Evolutionary conservation across 1,139 yeast species (phyloP), one percentile per base, ranked within the genome.

Genomic region (Geotrichum candidum): DNA sequence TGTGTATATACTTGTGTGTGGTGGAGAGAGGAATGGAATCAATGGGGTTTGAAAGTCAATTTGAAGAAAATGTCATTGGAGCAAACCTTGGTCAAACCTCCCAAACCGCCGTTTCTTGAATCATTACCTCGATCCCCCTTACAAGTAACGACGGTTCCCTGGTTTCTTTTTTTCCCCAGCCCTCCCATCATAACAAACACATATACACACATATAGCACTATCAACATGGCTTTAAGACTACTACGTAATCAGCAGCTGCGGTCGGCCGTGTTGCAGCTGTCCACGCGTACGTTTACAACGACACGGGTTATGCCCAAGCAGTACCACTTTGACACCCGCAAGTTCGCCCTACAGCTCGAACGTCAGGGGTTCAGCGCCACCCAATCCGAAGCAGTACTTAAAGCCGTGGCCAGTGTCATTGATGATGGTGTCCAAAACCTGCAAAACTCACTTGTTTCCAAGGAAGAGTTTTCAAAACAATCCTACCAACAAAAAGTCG

Each of bases 401-500:
- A 81, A 80, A 53, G 85, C 92, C 1, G 86, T 94, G 65, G 81
- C 88, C 58, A 81, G 83, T 57, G 92, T 96, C 0, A 82, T 94
- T 54, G 87, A 87, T 69, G 96, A 90, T 67, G 96, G 97, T 9
- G 85, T 91, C 25, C 81, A 82, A 53, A 84, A 88, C 60, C 85
- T 91, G 35, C 86, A 94, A 25, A 81, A 85, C 57, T 88, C 88
- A 69, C 77, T 92, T 61, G 96, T 92, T 22, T 84, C 91, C 50
- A 87, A 90, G 68, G 97, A 91, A 68, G 85, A 86, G 53, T 80
- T 92, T 57, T 84, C 90, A 23, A 86, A 94, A 65, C 83, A 92
- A 68, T 87, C 97, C 7, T 94, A 94, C 74, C 97, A 92, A 72
- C 99, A 94, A 70, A 90, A 94, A 70, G 98, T 94, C 41, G 97